These are phyloP conservation scores for Talaromyces proteolyticus DNA, from an alignment of 495 filamentous ascomycete species.

Conservation along the genomic window DNA sequence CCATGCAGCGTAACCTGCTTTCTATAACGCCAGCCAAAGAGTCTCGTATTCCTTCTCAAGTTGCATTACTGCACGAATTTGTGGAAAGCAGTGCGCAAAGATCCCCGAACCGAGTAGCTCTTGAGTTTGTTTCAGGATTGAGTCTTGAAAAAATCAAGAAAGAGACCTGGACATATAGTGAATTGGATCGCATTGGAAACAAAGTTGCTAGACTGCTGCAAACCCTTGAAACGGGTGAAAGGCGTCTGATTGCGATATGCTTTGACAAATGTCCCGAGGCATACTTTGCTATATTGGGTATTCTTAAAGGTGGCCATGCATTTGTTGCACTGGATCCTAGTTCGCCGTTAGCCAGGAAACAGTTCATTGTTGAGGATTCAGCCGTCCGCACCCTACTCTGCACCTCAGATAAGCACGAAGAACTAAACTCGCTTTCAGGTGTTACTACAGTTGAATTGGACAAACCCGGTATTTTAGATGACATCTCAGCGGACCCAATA, in stretches of 20 bases:
- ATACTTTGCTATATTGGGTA: constrained; percentile 69
- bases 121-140: constrained; percentile 14
- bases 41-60: constrained; percentile 13
- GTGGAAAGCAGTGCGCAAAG: constrained; percentile 29
- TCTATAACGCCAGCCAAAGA: constrained; percentile 46
- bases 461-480: constrained; percentile 17
- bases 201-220: constrained; percentile 13
- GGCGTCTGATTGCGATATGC: constrained; percentile 49
- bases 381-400: constrained; percentile 46
- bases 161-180: constrained; percentile 17
- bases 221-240: constrained; percentile 5
- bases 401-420: constrained; percentile 19
- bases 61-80: constrained; percentile 29
- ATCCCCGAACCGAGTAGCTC: constrained; percentile 12
- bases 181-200: constrained; percentile 17
- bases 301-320: constrained; percentile 54
- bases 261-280: constrained; percentile 79
- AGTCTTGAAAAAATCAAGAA: constrained; percentile 5
- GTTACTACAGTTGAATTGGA: constrained; percentile 34
- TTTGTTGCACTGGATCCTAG: constrained; percentile 28
- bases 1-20: constrained; percentile 17
- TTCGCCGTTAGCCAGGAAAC: constrained; percentile 54
- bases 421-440: constrained; percentile 19
- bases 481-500: constrained; percentile 16
- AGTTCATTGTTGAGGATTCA: constrained; percentile 63